phyloP scores from a whole-genome alignment of 768 basidiomycete species.

The Hemileccinum rubropunctum region DNA sequence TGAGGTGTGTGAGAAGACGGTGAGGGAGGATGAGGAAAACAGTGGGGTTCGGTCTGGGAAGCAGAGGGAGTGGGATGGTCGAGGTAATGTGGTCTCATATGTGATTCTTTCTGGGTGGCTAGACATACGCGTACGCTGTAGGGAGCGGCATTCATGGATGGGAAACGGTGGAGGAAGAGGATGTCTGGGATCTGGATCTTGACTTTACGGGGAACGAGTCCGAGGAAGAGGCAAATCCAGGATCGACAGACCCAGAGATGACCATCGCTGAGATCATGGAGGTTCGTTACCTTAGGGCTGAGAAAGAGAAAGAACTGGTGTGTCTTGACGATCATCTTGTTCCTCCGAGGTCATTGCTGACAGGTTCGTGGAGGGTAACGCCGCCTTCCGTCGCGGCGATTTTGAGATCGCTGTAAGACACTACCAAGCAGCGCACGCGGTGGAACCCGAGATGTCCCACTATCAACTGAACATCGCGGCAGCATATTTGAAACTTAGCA shows the following conservation, averaged over 20 bases:
- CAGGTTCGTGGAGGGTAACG: constrained; percentile 53
- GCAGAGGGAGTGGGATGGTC: constrained; percentile 73
- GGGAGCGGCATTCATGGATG: constrained; percentile 66
- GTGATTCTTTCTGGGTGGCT: not conserved
- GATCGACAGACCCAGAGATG: constrained; percentile 39
- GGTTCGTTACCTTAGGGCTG: constrained; percentile 67
- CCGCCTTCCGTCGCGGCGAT: constrained; percentile 62
- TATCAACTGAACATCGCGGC: constrained; percentile 78
- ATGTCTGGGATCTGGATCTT: constrained; percentile 70
- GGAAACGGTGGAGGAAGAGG: constrained; percentile 75
- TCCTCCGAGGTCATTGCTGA: constrained; percentile 1
- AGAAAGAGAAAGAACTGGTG: constrained; percentile 70
- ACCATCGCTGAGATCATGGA: constrained; percentile 75
- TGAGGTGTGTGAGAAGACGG: constrained; percentile 73
- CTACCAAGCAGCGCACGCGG: constrained; percentile 58
- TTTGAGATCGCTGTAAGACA: constrained; percentile 52
- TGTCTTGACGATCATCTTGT: constrained; percentile 6
- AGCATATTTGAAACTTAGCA: constrained; percentile 65
- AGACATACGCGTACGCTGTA: constrained; percentile 9
- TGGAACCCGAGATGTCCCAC: constrained; percentile 71
- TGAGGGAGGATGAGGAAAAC: constrained; percentile 66
- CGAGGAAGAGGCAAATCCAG: constrained; percentile 46
- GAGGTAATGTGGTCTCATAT: constrained; percentile 39
- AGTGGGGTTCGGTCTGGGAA: constrained; percentile 59
- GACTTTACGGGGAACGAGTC: constrained; percentile 59